A percentile compares a stretch with the other conserved stretches of the same genome.
phyloP scores from a whole-genome alignment of 352 stramenopile species.

The Pythium dissotocum region DNA sequence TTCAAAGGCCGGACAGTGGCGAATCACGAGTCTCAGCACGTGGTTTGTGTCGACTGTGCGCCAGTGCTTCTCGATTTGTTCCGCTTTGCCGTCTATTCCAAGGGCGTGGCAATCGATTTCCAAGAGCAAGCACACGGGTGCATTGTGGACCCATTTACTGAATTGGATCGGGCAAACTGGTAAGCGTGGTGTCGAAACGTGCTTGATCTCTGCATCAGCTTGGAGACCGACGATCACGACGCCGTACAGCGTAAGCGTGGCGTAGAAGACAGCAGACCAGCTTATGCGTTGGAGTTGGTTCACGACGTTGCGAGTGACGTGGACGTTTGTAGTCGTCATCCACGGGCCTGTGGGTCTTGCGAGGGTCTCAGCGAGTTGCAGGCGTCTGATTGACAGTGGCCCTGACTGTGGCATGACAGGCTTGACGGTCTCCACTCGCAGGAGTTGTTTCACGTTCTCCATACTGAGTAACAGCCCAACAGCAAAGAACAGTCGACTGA shows the following conservation, averaged over 20 bases:
- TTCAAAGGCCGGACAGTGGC: neutral
- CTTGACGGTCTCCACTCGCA: neutral
- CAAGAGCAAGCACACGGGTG: neutral
- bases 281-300: neutral
- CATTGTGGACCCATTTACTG: neutral
- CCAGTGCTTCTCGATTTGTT: neutral
- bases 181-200: neutral
- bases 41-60: neutral
- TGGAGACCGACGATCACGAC: neutral
- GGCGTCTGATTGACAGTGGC: neutral
- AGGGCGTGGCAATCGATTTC: neutral
- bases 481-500: neutral
- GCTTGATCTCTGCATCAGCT: neutral
- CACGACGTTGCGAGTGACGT: neutral
- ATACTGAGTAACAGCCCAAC: neutral
- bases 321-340: neutral
- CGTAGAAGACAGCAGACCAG: neutral
- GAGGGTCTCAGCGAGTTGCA: neutral
- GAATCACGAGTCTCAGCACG: neutral
- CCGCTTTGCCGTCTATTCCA: neutral
- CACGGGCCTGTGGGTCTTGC: neutral
- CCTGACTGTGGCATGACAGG: neutral
- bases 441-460: neutral
- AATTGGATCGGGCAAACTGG: neutral
- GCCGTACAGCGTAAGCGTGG: neutral